Base-by-base conservation (phyloP, 2,329 filamentous ascomycete genomes). In the Cadophora malorum region DNA sequence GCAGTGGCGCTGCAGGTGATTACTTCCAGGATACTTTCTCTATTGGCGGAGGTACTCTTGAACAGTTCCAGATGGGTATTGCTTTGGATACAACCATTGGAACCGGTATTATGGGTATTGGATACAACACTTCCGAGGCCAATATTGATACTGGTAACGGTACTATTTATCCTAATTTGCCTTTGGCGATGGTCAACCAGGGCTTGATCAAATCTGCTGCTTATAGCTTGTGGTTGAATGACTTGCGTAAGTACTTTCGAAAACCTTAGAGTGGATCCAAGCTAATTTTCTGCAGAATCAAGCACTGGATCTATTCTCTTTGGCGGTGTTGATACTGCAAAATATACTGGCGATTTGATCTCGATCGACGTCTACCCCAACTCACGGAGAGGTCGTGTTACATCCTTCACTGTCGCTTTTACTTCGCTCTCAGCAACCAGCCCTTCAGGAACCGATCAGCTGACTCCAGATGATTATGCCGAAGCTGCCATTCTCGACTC, bases 401-500 rank as follows among this genome's bases (percentile, higher is more conserved):
- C 71, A 8, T 76, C 73, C 7, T 79, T 79, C 64, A 76, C 74
- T 2, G 77, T 79, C 12, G 75, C 76, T 3, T 75, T 77, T 49
- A 78, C 77, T 19, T 77, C 74, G 1, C 69, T 79, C 8, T 74
- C 73, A 16, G 76, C 74, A 23, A 74, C 73, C 50, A 73, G 68
- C 61, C 74, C 72, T 35, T 74, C 75, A 8, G 86, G 86, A 12
- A 81, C 76, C 61, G 75, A 76, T 65, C 69, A 73, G 38, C 66
- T 78, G 33, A 78, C 76, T 5, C 62, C 74, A 4, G 25, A 66
- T 10, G 71, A 74, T 67, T 79, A 79, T 49, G 78, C 88, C 0
- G 76, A 82, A 9, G 78, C 82, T 33, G 83, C 86, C 35, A 83
- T 89, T 61, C 82, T 91, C 31, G 89, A 91, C 78, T 89, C 87